A percentile compares a stretch with the other conserved stretches of the same genome.
Conservation (phyloP, 768 basidiomycete species). For the Kwoniella bestiolae region DNA sequence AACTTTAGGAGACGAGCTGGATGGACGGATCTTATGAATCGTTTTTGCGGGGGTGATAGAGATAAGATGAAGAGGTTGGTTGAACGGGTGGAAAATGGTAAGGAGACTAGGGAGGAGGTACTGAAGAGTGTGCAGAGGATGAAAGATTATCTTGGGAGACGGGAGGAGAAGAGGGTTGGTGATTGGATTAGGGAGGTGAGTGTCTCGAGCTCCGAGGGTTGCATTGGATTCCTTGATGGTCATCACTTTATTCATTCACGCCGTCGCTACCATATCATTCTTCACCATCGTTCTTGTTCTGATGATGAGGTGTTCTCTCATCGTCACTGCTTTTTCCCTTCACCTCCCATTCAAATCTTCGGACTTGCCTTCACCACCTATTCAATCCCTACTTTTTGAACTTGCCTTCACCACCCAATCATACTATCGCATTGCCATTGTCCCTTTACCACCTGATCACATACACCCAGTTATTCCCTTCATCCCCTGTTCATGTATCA, state of each 20-base stretch:
- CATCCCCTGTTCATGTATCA: slow-evolving; percentile 7
- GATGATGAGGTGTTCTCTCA: too few relatives aligned
- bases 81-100: slow-evolving; percentile 18
- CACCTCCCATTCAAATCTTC: too few relatives aligned
- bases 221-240: not conserved
- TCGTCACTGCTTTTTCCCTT: too few relatives aligned
- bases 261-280: not conserved
- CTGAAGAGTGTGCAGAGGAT: slow-evolving; percentile 31
- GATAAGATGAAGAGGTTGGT: slow-evolving; percentile 36
- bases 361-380: not conserved
- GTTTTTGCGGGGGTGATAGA: slow-evolving; percentile 19
- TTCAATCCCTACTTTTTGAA: not conserved
- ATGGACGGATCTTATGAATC: slow-evolving; percentile 44
- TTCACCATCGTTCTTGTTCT: not conserved
- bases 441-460: not conserved
- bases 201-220: too few relatives aligned
- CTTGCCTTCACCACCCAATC: slow-evolving; percentile 7
- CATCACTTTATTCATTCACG: not conserved
- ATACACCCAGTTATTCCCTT: not conserved
- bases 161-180: slow-evolving; percentile 39
- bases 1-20: slow-evolving; percentile 48
- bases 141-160: slow-evolving; percentile 32
- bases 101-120: slow-evolving; percentile 27
- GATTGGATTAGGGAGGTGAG: slow-evolving; percentile 50
- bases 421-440: not conserved